These are phyloP conservation scores for Cinchona pubescens DNA, from an alignment of 257 asterid species.

Conservation along the genomic window DNA sequence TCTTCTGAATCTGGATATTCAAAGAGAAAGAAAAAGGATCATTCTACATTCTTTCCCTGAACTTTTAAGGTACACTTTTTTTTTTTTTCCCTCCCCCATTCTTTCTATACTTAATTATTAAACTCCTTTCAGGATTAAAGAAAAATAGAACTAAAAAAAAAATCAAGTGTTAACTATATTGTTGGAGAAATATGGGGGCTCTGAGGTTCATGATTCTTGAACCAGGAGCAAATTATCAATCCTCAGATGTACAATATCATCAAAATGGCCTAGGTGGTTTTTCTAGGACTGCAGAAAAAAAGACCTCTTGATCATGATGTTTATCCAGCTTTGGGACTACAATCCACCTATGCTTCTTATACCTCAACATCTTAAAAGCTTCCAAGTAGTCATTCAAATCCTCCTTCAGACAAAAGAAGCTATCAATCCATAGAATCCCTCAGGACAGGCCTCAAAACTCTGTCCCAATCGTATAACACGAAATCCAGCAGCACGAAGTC, in stretches of 20 bases:
- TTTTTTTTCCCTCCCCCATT: background rate
- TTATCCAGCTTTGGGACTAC: slow-evolving; percentile 51
- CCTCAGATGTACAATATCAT: background rate
- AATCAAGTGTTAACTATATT: background rate
- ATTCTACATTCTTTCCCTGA: background rate
- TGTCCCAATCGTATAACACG: slow-evolving; percentile 58
- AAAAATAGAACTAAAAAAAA: background rate
- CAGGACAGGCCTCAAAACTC: slow-evolving; percentile 78
- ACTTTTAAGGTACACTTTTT: background rate
- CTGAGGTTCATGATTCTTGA: background rate
- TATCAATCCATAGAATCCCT: slow-evolving; percentile 61
- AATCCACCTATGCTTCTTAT: slow-evolving; percentile 55
- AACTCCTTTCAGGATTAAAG: background rate
- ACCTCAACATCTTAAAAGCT: slow-evolving; percentile 49
- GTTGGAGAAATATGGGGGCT: background rate
- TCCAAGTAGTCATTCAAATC: slow-evolving; percentile 52
- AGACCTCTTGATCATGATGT: slow-evolving; percentile 50
- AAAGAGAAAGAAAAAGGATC: background rate
- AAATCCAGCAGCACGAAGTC: slow-evolving; percentile 57
- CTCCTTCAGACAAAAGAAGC: slow-evolving; percentile 58
- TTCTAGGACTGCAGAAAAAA: slow-evolving; percentile 69
- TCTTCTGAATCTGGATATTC: background rate
- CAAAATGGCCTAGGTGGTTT: slow-evolving; percentile 62
- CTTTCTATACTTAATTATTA: background rate
- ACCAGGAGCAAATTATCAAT: background rate